These are phyloP conservation scores for Pyrenochaeta sp. DNA, from an alignment of 2,329 filamentous ascomycete genomes.

Conservation along the genomic window DNA sequence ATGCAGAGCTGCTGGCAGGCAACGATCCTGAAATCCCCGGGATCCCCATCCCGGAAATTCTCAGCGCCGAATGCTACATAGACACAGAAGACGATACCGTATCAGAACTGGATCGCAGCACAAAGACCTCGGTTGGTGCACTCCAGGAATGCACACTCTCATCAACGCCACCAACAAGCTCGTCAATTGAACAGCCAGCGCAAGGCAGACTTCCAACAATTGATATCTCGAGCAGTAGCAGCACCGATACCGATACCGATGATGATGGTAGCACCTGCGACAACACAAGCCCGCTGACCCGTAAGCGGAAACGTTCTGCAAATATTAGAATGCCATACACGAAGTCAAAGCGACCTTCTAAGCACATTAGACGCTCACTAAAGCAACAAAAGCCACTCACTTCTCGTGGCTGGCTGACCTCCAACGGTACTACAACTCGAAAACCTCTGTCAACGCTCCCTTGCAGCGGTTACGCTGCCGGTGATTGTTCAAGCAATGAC, in stretches of 20 bases:
- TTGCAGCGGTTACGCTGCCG: neutral
- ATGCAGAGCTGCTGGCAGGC: slow-evolving; percentile 10
- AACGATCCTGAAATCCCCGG: slow-evolving; percentile 9
- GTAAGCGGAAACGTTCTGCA: slow-evolving; percentile 15
- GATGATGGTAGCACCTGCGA: slow-evolving; percentile 5
- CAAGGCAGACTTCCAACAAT: slow-evolving; percentile 8
- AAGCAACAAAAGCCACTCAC: slow-evolving; percentile 4
- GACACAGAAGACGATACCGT: neutral
- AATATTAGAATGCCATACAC: no score
- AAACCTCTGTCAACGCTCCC: slow-evolving; percentile 1
- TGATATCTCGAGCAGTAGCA: slow-evolving; percentile 13
- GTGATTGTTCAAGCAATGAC: neutral
- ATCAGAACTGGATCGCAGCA: neutral
- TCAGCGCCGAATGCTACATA: slow-evolving; percentile 6
- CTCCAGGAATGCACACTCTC: slow-evolving; percentile 2
- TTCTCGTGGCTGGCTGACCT: neutral
- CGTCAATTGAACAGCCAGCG: slow-evolving; percentile 11
- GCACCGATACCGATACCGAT: slow-evolving; percentile 8
- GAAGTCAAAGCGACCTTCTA: no score
- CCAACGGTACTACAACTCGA: neutral
- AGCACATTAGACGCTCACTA: slow-evolving; percentile 4
- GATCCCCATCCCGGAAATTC: slow-evolving; percentile 6
- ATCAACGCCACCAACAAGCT: slow-evolving; percentile 13
- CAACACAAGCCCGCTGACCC: slow-evolving; percentile 9
- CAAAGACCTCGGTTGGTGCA: slow-evolving; percentile 10